Base-by-base conservation (phyloP, 2,329 filamentous ascomycete species). In the Fusarium phyllophilum region DNA sequence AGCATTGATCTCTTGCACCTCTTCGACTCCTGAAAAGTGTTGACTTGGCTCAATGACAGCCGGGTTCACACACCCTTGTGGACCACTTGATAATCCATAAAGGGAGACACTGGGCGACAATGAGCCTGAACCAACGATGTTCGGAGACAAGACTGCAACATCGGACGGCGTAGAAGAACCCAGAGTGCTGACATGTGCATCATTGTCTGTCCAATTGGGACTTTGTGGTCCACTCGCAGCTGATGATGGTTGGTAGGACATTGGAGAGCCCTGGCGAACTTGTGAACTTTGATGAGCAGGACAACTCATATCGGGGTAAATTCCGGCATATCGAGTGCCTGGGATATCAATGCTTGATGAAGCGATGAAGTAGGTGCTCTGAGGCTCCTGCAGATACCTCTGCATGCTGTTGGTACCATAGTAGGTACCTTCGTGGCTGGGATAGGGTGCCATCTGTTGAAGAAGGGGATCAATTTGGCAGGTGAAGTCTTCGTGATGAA, bases 141-240 rank as follows among this genome's bases (percentile, higher is more conserved):
- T 39, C 7, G 75, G 65, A 34, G 60, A 77, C 24, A 68, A 51
- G 14, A 72, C 49, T 33, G 48, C 51, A 48, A 58, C 49, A 45
- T 70, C 72, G 3, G 75, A 61, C 26, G 76, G 76, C 14, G 74
- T 77, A 41, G 67, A 68, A 36, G 76, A 74, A 12, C 58, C 68
- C 51, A 62, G 65, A 9, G 67, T 69, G 26, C 68, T 66, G 20
- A 60, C 49, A 41, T 59, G 62, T 36, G 36, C 52, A 46, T 76
- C 76, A 39, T 60, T 70, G 7, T 75, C 76, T 15, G 72, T 73
- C 36, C 61, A 49, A 14, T 48, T 62, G 22, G 75, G 75, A 29
- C 72, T 76, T 41, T 71, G 75, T n/a, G 66, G 56, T n/a, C 64
- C 64, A 41, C 74, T 76, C 22, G 61, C 41, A 33, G 60, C 42